A percentile compares a stretch with the other conserved stretches of the same genome.
Conservation (phyloP, 1,284 basidiomycete species). For the Paramarasmius palmivorus region DNA sequence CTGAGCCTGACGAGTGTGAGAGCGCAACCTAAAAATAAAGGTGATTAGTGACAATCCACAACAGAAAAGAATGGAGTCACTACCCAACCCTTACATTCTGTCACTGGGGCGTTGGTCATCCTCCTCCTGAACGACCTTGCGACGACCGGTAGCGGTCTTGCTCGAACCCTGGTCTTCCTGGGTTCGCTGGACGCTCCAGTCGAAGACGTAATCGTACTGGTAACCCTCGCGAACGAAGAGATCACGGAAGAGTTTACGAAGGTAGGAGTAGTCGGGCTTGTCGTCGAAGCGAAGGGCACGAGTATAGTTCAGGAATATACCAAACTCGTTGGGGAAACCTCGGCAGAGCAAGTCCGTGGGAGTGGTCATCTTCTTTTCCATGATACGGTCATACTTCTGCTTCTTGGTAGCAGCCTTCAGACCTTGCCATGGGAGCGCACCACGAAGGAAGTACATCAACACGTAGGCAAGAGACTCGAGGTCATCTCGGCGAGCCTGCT, state of each 20-base stretch:
- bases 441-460: conserved; percentile 98
- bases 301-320: conserved; percentile 97
- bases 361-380: conserved; percentile 99
- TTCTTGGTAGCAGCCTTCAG: conserved; percentile 99
- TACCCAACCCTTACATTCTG: conserved; percentile 60
- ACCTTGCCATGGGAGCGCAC: conserved; percentile 96
- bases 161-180: conserved; percentile 67
- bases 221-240: conserved; percentile 96
- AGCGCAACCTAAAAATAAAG: conserved; percentile 63
- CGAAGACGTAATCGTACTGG: conserved; percentile 98
- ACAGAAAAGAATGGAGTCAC: conserved; percentile 18
- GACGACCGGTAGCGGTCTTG: conserved; percentile 59
- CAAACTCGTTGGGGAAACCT: conserved; percentile 96
- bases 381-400: conserved; percentile 99
- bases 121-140: conserved; percentile 79
- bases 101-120: conserved; percentile 77
- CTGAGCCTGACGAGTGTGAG: conserved; percentile 80
- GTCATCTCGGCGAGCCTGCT: conserved; percentile 95
- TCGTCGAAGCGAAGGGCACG: conserved; percentile 97
- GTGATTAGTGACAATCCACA: conserved; percentile 19
- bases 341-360: conserved; percentile 95
- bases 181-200: conserved; percentile 90
- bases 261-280: conserved; percentile 97
- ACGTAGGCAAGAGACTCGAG: conserved; percentile 96
- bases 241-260: conserved; percentile 97